Percentiles rank a stretch among this genome's conserved stretches.
phyloP scores from a whole-genome alignment of 129 eudicot species.

The Flaveria trinervia region DNA sequence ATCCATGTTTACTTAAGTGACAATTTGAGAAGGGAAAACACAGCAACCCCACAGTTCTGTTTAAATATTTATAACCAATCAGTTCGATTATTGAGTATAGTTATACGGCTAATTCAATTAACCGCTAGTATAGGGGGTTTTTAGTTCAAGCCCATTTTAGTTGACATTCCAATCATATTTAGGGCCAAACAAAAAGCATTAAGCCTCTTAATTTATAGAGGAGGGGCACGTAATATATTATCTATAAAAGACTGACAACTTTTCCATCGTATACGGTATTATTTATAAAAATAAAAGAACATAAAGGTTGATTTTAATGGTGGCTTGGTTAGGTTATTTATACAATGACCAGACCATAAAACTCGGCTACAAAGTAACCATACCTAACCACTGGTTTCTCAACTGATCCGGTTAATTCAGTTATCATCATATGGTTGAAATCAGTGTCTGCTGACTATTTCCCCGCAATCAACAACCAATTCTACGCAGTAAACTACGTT shows the following conservation, averaged over 20 bases:
- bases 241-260: background rate
- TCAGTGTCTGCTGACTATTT: background rate
- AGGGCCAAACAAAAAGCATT: background rate
- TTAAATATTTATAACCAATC: background rate
- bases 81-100: background rate
- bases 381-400: conserved; percentile 1
- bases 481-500: too few species aligned
- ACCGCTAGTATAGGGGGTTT: background rate
- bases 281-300: background rate
- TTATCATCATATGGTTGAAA: background rate
- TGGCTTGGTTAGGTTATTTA: background rate
- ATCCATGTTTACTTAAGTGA: background rate
- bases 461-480: too few species aligned
- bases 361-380: background rate
- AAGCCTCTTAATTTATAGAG: background rate
- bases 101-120: background rate
- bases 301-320: background rate
- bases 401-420: background rate
- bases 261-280: background rate
- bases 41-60: background rate
- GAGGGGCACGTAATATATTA: background rate
- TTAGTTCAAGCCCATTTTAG: conserved; percentile 1
- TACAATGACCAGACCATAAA: background rate
- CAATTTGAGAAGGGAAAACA: background rate
- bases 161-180: background rate